Evolutionary conservation across 805 yeast species (phyloP), one percentile per base, ranked within the genome.

Genomic region (Candida maris): DNA sequence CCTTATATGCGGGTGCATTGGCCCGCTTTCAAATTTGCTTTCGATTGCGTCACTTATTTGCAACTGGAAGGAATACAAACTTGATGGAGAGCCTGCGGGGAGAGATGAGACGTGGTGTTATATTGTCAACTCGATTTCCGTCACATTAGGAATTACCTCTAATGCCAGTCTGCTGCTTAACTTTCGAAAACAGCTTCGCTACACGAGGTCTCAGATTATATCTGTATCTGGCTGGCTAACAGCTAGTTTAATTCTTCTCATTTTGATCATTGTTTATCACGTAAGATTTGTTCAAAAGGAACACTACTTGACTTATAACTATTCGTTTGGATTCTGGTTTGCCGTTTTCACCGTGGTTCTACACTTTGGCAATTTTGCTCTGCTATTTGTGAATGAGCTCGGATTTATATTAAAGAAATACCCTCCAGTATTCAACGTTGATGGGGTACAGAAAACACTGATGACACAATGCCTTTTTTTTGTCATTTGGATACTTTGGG

Each of bases 321-420:
- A 66, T 10, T 64, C 85, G 0, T 81, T 76, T 45, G 95, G 94
- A 2, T 87, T 74, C 54, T 87, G 89, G 88, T 81, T 71, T 57
- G 95, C 87, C 0, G 74, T 75, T 0, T 61, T 81, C 41, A 84
- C 95, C 0, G 69, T 77, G 4, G 62, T 69, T 1, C 59, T 85
- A 18, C 86, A 88, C 56, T 71, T 75, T 41, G 30, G 63, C 5
- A 81, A 89, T 46, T 68, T 79, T 3, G 14, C 67, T 1, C 55
- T 79, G 12, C 64, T 85, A 30, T 37, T 68, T 1, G 42, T 77
- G 23, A 87, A 86, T 60, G 77, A 74, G 41, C 35, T 70, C 5
- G 95, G 96, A 2, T 81, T 75, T 51, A 45, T 66, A 10, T 35
- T 67, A 25, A 65, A 71, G 3, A 77, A 75, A 48, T 86, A 85